phyloP scores from a whole-genome alignment of 495 filamentous ascomycete species.

The Cercophora newfieldiana region DNA sequence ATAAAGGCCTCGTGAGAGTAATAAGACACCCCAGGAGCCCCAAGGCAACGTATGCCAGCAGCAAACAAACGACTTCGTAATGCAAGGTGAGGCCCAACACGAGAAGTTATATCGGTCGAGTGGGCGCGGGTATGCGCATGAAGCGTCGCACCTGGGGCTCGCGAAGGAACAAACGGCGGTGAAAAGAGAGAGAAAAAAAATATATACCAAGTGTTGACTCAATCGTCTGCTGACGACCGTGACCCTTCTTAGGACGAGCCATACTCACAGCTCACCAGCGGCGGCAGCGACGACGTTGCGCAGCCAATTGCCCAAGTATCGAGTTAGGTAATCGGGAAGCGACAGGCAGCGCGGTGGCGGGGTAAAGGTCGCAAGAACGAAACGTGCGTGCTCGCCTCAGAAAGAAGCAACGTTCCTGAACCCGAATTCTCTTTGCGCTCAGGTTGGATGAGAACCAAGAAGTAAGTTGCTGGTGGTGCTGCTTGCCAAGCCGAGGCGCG shows the following conservation, averaged over 20 bases:
- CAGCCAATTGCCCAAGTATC: not conserved
- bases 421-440: not conserved
- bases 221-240: conserved; percentile 5
- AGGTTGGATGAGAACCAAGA: not conserved
- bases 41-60: too few relatives aligned
- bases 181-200: not conserved
- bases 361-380: not conserved
- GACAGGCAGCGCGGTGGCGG: not conserved
- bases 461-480: not conserved
- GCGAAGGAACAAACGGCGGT: not conserved
- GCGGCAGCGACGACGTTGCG: not conserved
- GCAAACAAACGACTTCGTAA: too few relatives aligned
- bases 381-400: too few relatives aligned
- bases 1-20: too few relatives aligned
- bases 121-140: not conserved
- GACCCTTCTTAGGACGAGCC: not conserved
- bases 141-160: too few relatives aligned
- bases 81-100: too few relatives aligned
- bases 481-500: too few relatives aligned
- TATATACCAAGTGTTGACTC: conserved; percentile 9
- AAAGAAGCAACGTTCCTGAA: too few relatives aligned
- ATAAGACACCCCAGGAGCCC: too few relatives aligned
- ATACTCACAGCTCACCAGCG: not conserved
- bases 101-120: not conserved
- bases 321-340: too few relatives aligned